These are phyloP conservation scores for Stagonosporopsis chrysanthemi DNA, from an alignment of 2,329 filamentous ascomycete species.

Conservation along the genomic window DNA sequence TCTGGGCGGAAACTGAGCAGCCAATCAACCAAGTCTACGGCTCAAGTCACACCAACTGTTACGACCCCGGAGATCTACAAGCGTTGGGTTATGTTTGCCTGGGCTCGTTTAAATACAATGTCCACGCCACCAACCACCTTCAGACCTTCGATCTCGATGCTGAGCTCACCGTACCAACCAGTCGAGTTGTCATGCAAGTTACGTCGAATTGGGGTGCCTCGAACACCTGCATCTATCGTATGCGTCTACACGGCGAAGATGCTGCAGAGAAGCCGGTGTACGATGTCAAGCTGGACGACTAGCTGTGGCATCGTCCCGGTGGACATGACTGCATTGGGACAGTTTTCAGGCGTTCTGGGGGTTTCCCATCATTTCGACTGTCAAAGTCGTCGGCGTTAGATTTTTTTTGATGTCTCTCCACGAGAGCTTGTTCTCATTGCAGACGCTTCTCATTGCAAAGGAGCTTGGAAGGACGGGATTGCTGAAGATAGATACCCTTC, in stretches of 20 bases:
- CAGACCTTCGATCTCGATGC: slow-evolving; percentile 52
- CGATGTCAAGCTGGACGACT: slow-evolving; percentile 28
- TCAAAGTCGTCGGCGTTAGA: slow-evolving; percentile 2
- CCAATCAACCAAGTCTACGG: slow-evolving; percentile 30
- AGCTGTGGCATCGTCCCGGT: slow-evolving; percentile 5
- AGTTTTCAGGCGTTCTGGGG: not conserved
- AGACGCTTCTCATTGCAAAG: not conserved
- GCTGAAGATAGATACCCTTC: slow-evolving; percentile 17
- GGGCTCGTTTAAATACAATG: slow-evolving; percentile 52
- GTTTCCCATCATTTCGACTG: not conserved
- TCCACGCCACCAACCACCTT: slow-evolving; percentile 51
- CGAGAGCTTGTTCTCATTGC: not conserved
- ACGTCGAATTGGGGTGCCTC: slow-evolving; percentile 54
- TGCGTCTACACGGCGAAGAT: slow-evolving; percentile 53
- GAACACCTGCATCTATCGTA: slow-evolving; percentile 57
- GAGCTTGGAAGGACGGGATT: slow-evolving; percentile 2
- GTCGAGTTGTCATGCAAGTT: slow-evolving; percentile 51
- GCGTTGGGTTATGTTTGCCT: slow-evolving; percentile 50
- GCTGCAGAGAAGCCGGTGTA: slow-evolving; percentile 30
- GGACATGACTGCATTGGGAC: not conserved
- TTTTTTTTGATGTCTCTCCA: not conserved
- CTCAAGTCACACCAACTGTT: slow-evolving; percentile 24
- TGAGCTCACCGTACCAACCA: slow-evolving; percentile 37
- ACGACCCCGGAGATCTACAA: slow-evolving; percentile 19
- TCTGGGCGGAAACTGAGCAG: slow-evolving; percentile 53